Base-by-base conservation (phyloP, 495 filamentous ascomycete species). In the Aspergillus diversus region DNA sequence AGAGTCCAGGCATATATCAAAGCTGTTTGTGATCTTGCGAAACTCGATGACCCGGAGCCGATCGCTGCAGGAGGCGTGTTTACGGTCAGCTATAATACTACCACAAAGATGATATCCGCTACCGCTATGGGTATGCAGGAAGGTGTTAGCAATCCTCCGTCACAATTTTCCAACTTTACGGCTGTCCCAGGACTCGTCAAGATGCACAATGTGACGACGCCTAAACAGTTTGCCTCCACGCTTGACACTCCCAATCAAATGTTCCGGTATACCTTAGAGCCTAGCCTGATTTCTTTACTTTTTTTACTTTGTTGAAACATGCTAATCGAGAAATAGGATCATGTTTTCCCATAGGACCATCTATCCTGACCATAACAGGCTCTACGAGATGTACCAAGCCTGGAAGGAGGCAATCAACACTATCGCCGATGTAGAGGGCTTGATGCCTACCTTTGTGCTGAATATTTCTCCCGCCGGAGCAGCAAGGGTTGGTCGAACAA, bases 241-340 rank as follows among this genome's bases (percentile, higher is more conserved):
- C 56, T 71, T 21, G 70, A 75, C 12, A 66, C 70, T 5, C 72
- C 72, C 2, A 75, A 71, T 48, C 72, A 75, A 39, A 71, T 68
- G 64, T 69, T 71, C 43, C 55, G 72, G 71, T 71, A 56, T 37
- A 61, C 55, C 12, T 27, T 46, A 52, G 11, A 55, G 4, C 6
- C 4, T 33, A 6, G 15, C 27, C 27, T 42, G 53, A 4, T 16
- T 17, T 27, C 21, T 31, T 39, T 13, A 8, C 13, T 39, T 39
- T 39, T 39, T 39, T 39, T 13, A 39, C 37, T 39, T 39, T 13
- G 4, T 39, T 7, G 7, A 8, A 39, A 39, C 21, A 6, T 52
- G 33, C 43, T 48, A 34, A 49, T 35, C 7, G 9, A 1, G n/a
- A 21, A 13, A 16, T n/a, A 74, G 67, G 4, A 66, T 71, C 13